A percentile compares a stretch with the other conserved stretches of the same genome.
Evolutionary conservation across 352 stramenopile genomes (phyloP).

Genomic region (Globisporangium lucens): DNA sequence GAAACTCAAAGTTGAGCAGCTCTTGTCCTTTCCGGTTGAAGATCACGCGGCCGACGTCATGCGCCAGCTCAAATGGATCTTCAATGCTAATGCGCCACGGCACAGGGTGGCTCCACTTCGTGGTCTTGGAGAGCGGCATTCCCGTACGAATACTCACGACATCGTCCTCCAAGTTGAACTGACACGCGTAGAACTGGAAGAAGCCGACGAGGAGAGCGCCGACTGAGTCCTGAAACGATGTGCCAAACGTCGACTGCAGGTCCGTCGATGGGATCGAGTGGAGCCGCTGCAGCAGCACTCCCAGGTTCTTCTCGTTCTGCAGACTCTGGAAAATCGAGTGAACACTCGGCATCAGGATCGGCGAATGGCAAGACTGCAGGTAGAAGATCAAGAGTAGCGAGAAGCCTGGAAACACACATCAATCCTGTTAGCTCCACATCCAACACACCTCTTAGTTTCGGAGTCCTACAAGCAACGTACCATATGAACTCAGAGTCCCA

Average conservation of each 20-base stretch:
- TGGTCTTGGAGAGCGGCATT: slow-evolving; percentile 52
- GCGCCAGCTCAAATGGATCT: slow-evolving; percentile 80
- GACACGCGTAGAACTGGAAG: slow-evolving; percentile 95
- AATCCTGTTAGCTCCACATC: not conserved
- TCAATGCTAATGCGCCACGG: slow-evolving; percentile 85
- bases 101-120: slow-evolving; percentile 63
- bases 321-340: slow-evolving; percentile 47
- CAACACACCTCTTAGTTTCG: not conserved
- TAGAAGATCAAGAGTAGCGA: slow-evolving; percentile 97
- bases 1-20: slow-evolving; percentile 56
- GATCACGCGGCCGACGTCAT: slow-evolving; percentile 78
- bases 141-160: slow-evolving; percentile 92
- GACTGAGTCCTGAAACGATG: slow-evolving; percentile 77
- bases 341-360: slow-evolving; percentile 49
- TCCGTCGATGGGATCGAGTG: slow-evolving; percentile 55
- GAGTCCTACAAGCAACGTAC: slow-evolving; percentile 21
- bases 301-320: slow-evolving; percentile 91
- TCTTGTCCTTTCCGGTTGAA: slow-evolving; percentile 71
- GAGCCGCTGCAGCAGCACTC: slow-evolving; percentile 65
- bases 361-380: slow-evolving; percentile 79
- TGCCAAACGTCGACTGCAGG: slow-evolving; percentile 49
- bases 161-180: slow-evolving; percentile 94
- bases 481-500: slow-evolving; percentile 97
- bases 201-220: slow-evolving; percentile 93
- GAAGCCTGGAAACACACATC: slow-evolving; percentile 56